Percentiles rank a stretch among this genome's conserved stretches.
phyloP scores from a whole-genome alignment of 768 basidiomycete species.

The Macrolepiota albuminosa region DNA sequence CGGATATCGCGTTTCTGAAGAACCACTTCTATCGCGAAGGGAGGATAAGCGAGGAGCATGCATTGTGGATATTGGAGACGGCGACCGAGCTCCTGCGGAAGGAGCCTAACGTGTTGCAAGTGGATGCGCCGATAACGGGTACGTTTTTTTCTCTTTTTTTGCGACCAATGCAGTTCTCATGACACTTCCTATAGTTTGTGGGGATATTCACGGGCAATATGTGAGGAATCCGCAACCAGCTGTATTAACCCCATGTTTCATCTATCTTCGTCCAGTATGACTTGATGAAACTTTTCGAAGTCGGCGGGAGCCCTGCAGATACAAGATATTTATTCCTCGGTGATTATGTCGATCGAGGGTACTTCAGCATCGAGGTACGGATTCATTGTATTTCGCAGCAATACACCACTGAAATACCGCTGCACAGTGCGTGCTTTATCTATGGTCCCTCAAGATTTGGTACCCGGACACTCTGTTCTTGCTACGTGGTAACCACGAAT shows the following conservation, averaged over 20 bases:
- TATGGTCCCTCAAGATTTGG: slow-evolving; percentile 99
- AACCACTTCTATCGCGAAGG: slow-evolving; percentile 99
- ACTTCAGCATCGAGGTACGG: slow-evolving; percentile 86
- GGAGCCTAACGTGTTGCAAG: slow-evolving; percentile 88
- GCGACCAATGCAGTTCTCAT: not conserved
- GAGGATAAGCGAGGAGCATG: slow-evolving; percentile 89
- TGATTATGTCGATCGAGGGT: slow-evolving; percentile 91
- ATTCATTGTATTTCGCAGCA: not conserved
- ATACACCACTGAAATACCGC: slow-evolving; percentile 9
- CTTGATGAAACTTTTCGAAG: slow-evolving; percentile 93
- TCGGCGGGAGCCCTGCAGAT: slow-evolving; percentile 91
- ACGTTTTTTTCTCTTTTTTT: slow-evolving; percentile 18
- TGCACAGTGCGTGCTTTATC: slow-evolving; percentile 87
- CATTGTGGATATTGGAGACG: slow-evolving; percentile 87
- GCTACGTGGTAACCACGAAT: slow-evolving; percentile 97
- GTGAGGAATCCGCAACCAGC: slow-evolving; percentile 42
- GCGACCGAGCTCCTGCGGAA: slow-evolving; percentile 76
- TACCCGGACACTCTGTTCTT: slow-evolving; percentile 97
- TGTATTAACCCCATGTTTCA: slow-evolving; percentile 1
- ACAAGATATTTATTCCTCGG: slow-evolving; percentile 91
- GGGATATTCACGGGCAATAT: slow-evolving; percentile 99
- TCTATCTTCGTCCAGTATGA: slow-evolving; percentile 58
- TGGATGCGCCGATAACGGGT: slow-evolving; percentile 99
- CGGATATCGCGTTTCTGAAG: slow-evolving; percentile 94
- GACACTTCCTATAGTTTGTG: slow-evolving; percentile 61